phyloP scores from a whole-genome alignment of 1,139 yeast genomes.

The Magnusiomyces clavatus region DNA sequence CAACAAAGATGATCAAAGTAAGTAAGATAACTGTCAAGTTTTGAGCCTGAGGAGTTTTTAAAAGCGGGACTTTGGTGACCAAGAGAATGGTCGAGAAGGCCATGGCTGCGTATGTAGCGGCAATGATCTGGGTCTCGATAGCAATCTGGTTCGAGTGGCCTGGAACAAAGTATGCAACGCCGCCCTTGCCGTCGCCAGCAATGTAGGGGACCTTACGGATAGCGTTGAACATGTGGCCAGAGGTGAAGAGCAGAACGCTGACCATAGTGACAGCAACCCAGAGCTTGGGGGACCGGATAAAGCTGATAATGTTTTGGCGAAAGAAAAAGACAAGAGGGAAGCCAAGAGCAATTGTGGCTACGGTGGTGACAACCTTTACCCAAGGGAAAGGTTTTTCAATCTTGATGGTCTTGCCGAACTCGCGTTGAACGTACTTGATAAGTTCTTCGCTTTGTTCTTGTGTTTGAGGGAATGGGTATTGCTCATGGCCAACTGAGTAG shows the following conservation, averaged over 20 bases:
- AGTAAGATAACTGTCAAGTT: slow-evolving; percentile 41
- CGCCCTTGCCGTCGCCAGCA: slow-evolving; percentile 49
- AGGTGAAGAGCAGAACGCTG: slow-evolving; percentile 58
- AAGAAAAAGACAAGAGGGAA: slow-evolving; percentile 22
- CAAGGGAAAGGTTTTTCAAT: slow-evolving; percentile 53
- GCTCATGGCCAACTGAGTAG: slow-evolving; percentile 34
- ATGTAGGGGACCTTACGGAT: slow-evolving; percentile 73
- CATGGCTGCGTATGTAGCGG: slow-evolving; percentile 31
- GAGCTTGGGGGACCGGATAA: slow-evolving; percentile 40
- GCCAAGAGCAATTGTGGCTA: slow-evolving; percentile 30
- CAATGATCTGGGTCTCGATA: slow-evolving; percentile 47
- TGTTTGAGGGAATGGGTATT: slow-evolving; percentile 43
- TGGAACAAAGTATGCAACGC: slow-evolving; percentile 52
- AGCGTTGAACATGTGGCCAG: slow-evolving; percentile 91
- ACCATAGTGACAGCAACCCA: slow-evolving; percentile 65
- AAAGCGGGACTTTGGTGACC: slow-evolving; percentile 44
- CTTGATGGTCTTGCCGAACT: slow-evolving; percentile 40
- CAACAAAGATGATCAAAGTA: slow-evolving; percentile 36
- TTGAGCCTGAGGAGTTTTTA: slow-evolving; percentile 38
- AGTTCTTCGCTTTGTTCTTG: slow-evolving; percentile 46
- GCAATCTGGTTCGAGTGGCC: slow-evolving; percentile 71
- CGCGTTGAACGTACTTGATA: slow-evolving; percentile 27
- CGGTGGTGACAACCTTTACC: slow-evolving; percentile 42
- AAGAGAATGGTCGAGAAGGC: slow-evolving; percentile 39
- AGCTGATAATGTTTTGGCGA: slow-evolving; percentile 24